Percentiles rank a stretch among this genome's conserved stretches.
These are phyloP conservation scores for Rhodotorula sp. DNA, from an alignment of 1,284 basidiomycete genomes.

Conservation along the genomic window DNA sequence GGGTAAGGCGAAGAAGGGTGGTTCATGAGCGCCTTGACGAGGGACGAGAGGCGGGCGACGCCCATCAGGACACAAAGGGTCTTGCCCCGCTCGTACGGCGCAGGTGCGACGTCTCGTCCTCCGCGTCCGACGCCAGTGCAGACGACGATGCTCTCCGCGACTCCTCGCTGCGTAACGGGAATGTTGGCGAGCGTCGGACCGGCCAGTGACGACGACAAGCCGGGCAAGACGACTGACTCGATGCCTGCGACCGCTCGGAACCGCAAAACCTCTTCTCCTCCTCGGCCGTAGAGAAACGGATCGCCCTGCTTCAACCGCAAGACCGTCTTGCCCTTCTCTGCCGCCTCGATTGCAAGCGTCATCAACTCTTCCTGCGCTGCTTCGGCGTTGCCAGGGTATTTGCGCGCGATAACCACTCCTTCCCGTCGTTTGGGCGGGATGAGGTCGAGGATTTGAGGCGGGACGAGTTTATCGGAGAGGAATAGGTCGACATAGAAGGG, in stretches of 20 bases:
- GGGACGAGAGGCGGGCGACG: conserved; percentile 62
- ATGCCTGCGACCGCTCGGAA: conserved; percentile 75
- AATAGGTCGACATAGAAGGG: conserved; percentile 57
- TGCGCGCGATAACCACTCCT: conserved; percentile 74
- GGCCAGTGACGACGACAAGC: conserved; percentile 82
- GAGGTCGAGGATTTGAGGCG: conserved; percentile 78
- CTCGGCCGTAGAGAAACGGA: conserved; percentile 89
- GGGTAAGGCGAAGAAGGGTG: conserved; percentile 60
- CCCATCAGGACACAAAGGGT: conserved; percentile 91
- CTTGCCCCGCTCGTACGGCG: conserved; percentile 76
- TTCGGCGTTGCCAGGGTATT: conserved; percentile 96
- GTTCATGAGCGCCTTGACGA: conserved; percentile 27
- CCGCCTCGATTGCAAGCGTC: conserved; percentile 73
- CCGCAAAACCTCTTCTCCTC: conserved; percentile 89
- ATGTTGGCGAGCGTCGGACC: conserved; percentile 86
- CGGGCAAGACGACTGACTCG: conserved; percentile 80
- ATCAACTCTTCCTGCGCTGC: conserved; percentile 92
- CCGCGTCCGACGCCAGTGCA: conserved; percentile 90
- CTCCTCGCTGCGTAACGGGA: conserved; percentile 92
- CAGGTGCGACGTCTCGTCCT: conserved; percentile 78
- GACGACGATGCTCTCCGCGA: conserved; percentile 80
- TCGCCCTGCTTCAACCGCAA: conserved; percentile 96
- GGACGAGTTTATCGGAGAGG: conserved; percentile 96
- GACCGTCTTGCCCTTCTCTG: conserved; percentile 78
- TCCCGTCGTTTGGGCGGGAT: conserved; percentile 58